Percentiles rank a stretch among this genome's conserved stretches.
Conservation (phyloP, 192 early-diverging fungal species). For the Coemansia sp. region DNA sequence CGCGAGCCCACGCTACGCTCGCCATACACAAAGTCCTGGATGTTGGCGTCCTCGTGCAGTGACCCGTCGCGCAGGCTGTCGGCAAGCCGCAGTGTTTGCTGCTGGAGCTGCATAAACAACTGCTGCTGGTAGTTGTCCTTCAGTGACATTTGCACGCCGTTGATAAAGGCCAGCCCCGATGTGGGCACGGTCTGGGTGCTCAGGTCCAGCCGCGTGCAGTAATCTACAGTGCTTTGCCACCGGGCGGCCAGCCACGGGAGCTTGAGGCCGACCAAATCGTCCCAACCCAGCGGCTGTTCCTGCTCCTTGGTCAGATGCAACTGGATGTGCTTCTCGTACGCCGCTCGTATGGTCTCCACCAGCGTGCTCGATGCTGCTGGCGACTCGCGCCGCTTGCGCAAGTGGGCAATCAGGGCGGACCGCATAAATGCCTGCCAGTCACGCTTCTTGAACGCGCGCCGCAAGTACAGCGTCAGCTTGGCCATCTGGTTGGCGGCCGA, state of each 20-base stretch:
- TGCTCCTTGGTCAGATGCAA: constrained; percentile 25
- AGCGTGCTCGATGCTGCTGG: not conserved
- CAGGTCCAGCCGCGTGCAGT: constrained; percentile 42
- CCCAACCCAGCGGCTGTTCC: constrained; percentile 27
- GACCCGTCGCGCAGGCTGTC: constrained; percentile 51
- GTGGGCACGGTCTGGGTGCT: constrained; percentile 22
- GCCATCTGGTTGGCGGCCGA: constrained; percentile 28
- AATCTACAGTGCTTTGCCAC: constrained; percentile 26
- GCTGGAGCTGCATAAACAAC: constrained; percentile 52
- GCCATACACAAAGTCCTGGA: constrained; percentile 72
- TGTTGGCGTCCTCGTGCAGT: constrained; percentile 52
- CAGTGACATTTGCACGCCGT: constrained; percentile 70
- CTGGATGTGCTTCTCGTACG: constrained; percentile 24
- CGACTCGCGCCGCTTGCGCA: not conserved
- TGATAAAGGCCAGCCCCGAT: constrained; percentile 64
- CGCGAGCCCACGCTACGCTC: constrained; percentile 58
- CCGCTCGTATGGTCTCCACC: constrained; percentile 7
- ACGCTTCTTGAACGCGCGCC: constrained; percentile 30
- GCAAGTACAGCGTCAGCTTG: constrained; percentile 32
- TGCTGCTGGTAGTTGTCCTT: constrained; percentile 58
- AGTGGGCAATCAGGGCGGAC: constrained; percentile 20
- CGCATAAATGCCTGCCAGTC: constrained; percentile 28
- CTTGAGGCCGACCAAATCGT: constrained; percentile 10
- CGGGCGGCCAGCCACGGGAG: constrained; percentile 21
- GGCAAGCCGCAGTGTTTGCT: constrained; percentile 52